phyloP scores from a whole-genome alignment of 202 grass and related monocot genomes.

The Alloteropsis angusta region DNA sequence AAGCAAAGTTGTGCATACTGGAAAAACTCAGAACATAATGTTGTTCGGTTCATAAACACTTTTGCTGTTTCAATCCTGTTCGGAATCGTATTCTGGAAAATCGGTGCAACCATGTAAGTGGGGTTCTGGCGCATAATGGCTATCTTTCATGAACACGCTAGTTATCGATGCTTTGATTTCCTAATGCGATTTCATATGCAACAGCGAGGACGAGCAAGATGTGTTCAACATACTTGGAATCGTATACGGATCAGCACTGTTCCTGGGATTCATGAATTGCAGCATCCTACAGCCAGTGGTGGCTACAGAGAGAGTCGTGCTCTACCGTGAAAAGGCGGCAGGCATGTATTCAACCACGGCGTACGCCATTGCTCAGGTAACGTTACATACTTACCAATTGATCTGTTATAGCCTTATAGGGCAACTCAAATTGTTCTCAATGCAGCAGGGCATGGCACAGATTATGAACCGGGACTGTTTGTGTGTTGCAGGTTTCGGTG shows the following conservation, averaged over 20 bases:
- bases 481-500: conserved; percentile 49
- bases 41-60: conserved; percentile 70
- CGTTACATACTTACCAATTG: background rate
- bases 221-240: conserved; percentile 80
- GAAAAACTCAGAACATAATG: conserved; percentile 90
- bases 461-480: background rate
- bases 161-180: background rate
- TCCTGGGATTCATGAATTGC: conserved; percentile 78
- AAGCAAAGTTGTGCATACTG: conserved; percentile 83
- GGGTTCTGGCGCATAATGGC: background rate
- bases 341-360: conserved; percentile 73
- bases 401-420: background rate
- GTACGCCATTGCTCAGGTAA: conserved; percentile 80
- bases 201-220: conserved; percentile 67
- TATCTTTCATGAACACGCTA: background rate
- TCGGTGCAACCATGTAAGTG: conserved; percentile 75
- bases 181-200: background rate
- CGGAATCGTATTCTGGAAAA: conserved; percentile 75
- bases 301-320: conserved; percentile 60
- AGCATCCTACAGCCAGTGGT: conserved; percentile 73
- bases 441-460: background rate
- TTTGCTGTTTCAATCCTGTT: conserved; percentile 63
- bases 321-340: conserved; percentile 68
- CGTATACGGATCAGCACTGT: conserved; percentile 60
- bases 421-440: too few relatives aligned